Base-by-base conservation (phyloP, 2,329 filamentous ascomycete species). In the Zalaria obscura region DNA sequence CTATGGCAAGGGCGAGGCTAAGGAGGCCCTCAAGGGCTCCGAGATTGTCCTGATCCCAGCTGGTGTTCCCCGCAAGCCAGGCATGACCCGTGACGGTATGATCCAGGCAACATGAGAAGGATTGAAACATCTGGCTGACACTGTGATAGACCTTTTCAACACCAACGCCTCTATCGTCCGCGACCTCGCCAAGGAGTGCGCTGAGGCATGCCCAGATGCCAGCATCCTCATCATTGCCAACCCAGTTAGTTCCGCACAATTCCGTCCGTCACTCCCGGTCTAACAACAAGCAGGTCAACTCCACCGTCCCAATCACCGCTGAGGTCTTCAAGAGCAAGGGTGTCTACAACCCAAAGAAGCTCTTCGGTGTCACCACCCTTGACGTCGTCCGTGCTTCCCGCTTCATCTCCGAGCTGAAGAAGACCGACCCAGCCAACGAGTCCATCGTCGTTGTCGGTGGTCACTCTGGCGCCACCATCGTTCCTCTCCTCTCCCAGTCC, bases 101-200 rank as follows among this genome's bases (percentile, higher is more conserved):
- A 38, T 27, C 18, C 11, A 27, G 18, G 25, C 31, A 39, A 37
- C 27, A 40, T 18, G 41, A 5, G 9, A 28, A 41, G 8, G 10
- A 18, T 18, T 35, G 25, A 29, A 27, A 34, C 25, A 40, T 5
- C 25, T 26, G 25, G 36, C 36, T 45, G 25, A 44, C n/a, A 18
- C 36, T 2, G 5, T 34, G 25, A 25, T 45, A 78, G 89, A 98
- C 66, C 82, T 98, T 51, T 98, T 98, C 87, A 96, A 96, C 80
- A 98, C 89, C 76, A 98, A 98, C 69, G 91, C 91, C 67, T 93
- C 86, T 64, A 98, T 98, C 66, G 91, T 98, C 65, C 88, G 89
- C 62, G 91, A 96, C 69, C 80, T 98, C 52, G 88, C 89, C 71
- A 93, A 94, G 78, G 88, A 87, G 58, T 80, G 78, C 61, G 91